Conservation (phyloP, 805 yeast species). For the Lachancea dasiensis region DNA sequence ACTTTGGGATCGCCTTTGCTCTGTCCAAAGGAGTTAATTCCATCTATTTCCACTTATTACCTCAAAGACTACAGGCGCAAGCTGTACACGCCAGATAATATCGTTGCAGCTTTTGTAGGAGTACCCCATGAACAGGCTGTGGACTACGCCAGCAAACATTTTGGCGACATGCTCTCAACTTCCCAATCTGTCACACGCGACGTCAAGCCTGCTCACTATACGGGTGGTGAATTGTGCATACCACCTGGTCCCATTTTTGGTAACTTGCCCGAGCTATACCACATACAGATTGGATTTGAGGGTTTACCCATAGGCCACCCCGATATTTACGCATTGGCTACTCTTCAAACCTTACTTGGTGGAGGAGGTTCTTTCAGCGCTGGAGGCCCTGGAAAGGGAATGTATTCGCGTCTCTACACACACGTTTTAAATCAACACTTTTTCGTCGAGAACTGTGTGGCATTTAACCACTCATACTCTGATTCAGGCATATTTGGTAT, state of each 20-base stretch:
- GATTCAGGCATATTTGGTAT: constrained; percentile 92
- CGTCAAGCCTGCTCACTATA: constrained; percentile 40
- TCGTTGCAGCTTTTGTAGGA: constrained; percentile 86
- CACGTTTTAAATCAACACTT: constrained; percentile 88
- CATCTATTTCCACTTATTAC: constrained; percentile 45
- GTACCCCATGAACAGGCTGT: constrained; percentile 66
- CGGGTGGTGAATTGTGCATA: constrained; percentile 53
- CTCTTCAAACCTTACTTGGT: constrained; percentile 83
- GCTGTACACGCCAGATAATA: constrained; percentile 71
- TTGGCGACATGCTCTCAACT: constrained; percentile 52
- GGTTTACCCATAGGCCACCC: constrained; percentile 78
- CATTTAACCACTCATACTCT: constrained; percentile 84
- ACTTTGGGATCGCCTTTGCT: constrained; percentile 83
- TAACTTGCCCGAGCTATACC: constrained; percentile 71
- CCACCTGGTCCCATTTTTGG: constrained; percentile 54
- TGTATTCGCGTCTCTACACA: constrained; percentile 92
- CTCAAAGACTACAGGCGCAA: constrained; percentile 55
- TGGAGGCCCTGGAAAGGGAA: constrained; percentile 99
- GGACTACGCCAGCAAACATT: constrained; percentile 51
- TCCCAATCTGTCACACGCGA: constrained; percentile 25
- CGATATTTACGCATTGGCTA: constrained; percentile 86
- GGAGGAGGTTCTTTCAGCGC: constrained; percentile 98
- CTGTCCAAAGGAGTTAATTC: constrained; percentile 68
- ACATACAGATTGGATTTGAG: constrained; percentile 82
- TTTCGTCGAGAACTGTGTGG: constrained; percentile 79